Percentiles rank a stretch among this genome's conserved stretches.
Conservation (phyloP, 257 asterid species). For the Solanum sejunctum region DNA sequence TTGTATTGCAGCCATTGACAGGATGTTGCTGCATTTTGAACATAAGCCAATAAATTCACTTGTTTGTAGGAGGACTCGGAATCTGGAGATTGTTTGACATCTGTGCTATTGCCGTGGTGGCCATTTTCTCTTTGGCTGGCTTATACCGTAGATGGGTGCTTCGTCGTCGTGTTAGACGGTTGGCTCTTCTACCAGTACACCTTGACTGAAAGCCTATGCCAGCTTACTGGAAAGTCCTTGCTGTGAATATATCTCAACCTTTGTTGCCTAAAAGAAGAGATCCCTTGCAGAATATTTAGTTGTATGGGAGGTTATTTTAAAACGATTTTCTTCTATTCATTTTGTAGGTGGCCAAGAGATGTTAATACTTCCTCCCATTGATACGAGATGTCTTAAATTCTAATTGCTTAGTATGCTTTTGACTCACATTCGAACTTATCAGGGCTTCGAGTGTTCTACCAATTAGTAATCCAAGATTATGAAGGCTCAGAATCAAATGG, state of each 20-base stretch:
- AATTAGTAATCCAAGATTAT: not conserved
- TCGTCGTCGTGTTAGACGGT: conserved; percentile 22
- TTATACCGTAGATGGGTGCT: conserved; percentile 25
- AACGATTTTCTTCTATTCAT: not conserved
- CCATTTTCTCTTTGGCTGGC: conserved; percentile 14
- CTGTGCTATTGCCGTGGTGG: conserved; percentile 19
- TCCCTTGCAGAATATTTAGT: not conserved
- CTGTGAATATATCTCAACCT: not conserved
- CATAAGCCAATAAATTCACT: not conserved
- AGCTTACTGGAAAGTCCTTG: not conserved
- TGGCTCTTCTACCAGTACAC: conserved; percentile 7
- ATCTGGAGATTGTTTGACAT: conserved; percentile 32
- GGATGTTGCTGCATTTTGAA: not conserved
- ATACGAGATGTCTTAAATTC: not conserved
- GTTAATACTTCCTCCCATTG: not conserved
- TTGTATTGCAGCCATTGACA: not conserved
- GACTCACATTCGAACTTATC: not conserved
- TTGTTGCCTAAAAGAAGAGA: not conserved
- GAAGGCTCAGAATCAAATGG: not conserved
- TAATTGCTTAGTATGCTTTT: not conserved
- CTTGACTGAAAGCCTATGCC: not conserved
- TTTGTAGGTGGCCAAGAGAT: not conserved
- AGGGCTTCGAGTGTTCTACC: not conserved
- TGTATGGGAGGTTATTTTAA: not conserved
- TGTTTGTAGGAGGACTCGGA: conserved; percentile 38